Conservation (phyloP, 352 stramenopile species). For the Pythium coloratum region DNA sequence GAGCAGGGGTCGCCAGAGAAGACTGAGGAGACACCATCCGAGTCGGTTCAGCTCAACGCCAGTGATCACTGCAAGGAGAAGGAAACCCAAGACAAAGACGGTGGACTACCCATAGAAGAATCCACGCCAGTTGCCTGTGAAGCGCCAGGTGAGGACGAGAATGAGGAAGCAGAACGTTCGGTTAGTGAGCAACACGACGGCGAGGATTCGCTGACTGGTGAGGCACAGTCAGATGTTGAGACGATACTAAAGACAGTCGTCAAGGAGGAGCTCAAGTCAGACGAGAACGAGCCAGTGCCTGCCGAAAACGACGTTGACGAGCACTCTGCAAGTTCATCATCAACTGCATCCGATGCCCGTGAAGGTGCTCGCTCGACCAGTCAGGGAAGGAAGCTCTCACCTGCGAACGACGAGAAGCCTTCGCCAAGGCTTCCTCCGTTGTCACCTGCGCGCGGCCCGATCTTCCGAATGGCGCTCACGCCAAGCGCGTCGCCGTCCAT, state of each 20-base stretch:
- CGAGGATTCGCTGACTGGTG: neutral
- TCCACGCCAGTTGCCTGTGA: neutral
- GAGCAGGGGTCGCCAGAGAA: neutral
- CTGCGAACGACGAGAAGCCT: neutral
- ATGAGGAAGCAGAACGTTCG: neutral
- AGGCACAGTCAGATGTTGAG: neutral
- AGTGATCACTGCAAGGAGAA: slow-evolving; percentile 1
- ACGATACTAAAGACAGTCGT: neutral
- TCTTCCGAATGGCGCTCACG: slow-evolving; percentile 2
- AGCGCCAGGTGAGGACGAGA: neutral
- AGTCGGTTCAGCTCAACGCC: neutral
- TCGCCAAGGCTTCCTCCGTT: slow-evolving; percentile 15
- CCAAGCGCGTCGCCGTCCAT: neutral
- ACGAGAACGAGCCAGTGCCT: neutral
- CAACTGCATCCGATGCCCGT: neutral
- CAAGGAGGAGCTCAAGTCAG: neutral
- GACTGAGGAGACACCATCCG: neutral
- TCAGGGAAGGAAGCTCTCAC: neutral
- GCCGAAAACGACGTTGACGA: neutral
- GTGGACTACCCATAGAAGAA: neutral
- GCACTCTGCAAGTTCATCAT: neutral
- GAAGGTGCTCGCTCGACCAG: neutral
- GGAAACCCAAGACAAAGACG: neutral
- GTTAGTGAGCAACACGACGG: neutral
- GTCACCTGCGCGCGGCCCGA: slow-evolving; percentile 11